A percentile compares a stretch with the other conserved stretches of the same genome.
phyloP scores from a whole-genome alignment of 1,284 basidiomycete genomes.

The Athelia sp. region DNA sequence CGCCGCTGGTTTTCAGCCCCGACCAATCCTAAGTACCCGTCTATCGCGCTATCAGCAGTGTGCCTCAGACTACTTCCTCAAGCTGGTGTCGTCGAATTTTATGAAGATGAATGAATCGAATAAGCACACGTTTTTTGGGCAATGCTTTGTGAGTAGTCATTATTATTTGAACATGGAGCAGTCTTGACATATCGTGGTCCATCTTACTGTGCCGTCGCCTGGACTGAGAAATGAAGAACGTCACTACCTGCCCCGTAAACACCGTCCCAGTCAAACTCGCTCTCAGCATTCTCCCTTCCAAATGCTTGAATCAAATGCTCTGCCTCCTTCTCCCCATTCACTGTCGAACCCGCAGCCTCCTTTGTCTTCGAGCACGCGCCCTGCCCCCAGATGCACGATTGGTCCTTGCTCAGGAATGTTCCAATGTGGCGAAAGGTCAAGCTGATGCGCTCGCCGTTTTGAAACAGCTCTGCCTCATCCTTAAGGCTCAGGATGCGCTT shows the following conservation, averaged over 20 bases:
- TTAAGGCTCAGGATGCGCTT: conserved; percentile 54
- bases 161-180: too few species aligned
- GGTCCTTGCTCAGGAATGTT: conserved; percentile 55
- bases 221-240: conserved; percentile 50
- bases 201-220: too few species aligned
- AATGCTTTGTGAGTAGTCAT: too few species aligned
- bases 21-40: too few species aligned
- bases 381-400: conserved; percentile 57
- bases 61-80: too few species aligned
- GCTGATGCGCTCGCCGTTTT: conserved; percentile 65
- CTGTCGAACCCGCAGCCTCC: conserved; percentile 33
- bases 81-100: too few species aligned
- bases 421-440: conserved; percentile 73
- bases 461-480: conserved; percentile 42
- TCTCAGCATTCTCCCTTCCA: conserved; percentile 65
- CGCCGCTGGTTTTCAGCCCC: too few species aligned
- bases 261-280: conserved; percentile 61
- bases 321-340: conserved; percentile 42
- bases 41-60: too few species aligned
- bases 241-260: conserved; percentile 62
- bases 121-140: too few species aligned
- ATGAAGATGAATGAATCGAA: too few species aligned
- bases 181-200: too few species aligned
- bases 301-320: conserved; percentile 52
- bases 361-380: conserved; percentile 58